Percentiles rank a stretch among this genome's conserved stretches.
Evolutionary conservation across 306 rosid species (phyloP).

Genomic region (Prunus dulcis): DNA sequence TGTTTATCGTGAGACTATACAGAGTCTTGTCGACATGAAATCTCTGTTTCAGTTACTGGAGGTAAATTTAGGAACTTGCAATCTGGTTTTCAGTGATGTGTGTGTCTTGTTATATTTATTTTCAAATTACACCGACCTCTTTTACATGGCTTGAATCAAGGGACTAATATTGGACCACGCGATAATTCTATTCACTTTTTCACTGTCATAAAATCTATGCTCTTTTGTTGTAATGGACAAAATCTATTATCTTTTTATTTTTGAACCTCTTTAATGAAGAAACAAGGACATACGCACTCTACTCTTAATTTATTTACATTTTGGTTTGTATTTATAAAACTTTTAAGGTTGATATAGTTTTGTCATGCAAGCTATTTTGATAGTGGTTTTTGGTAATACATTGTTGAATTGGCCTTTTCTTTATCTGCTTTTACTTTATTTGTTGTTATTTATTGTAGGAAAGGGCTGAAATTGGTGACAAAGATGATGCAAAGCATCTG

Average conservation of each 20-base stretch:
- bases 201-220: not conserved
- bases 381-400: not conserved
- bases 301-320: not conserved
- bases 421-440: not conserved
- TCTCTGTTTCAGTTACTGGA: conserved; percentile 96
- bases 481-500: conserved; percentile 61
- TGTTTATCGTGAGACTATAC: conserved; percentile 96
- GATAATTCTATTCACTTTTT: not conserved
- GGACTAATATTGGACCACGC: too few relatives aligned
- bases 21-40: conserved; percentile 95
- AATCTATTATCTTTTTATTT: not conserved
- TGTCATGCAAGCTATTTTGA: not conserved
- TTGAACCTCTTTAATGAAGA: not conserved
- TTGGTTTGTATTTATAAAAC: not conserved
- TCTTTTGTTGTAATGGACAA: not conserved
- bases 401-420: conserved; percentile 13
- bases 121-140: not conserved
- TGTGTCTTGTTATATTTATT: not conserved
- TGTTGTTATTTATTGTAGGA: conserved; percentile 49
- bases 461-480: conserved; percentile 71
- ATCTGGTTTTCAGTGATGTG: conserved; percentile 14
- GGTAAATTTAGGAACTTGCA: conserved; percentile 47
- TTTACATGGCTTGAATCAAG: too few relatives aligned
- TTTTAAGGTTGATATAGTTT: not conserved
- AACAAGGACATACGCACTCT: not conserved